Base-by-base conservation (phyloP, 495 filamentous ascomycete genomes). In the Xylaria castorea region DNA sequence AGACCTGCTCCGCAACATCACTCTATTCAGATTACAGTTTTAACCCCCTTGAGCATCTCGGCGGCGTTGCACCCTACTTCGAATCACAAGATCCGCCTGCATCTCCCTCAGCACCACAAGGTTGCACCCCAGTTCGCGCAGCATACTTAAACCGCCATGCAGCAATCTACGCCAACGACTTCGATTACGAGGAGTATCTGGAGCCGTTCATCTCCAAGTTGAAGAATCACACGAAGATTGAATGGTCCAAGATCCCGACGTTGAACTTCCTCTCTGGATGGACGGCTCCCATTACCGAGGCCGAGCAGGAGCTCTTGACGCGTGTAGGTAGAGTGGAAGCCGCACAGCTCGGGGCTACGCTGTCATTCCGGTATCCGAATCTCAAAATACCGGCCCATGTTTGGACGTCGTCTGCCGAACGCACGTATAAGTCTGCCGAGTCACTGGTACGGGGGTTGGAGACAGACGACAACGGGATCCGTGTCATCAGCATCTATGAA, bases 81-180 rank as follows among this genome's bases (percentile, higher is more conserved):
- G 84, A 87, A 74, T 80, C 83, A 18, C 77, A 79, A 62, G 84
- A 85, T 64, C 84, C 84, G 42, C 81, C 82, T 22, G 72, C 79
- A 6, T 81, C 79, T 1, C 80, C 81, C 11, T 66, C 75, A 11
- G 18, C 78, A 38, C 80, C 81, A 6, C 79, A 83, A 75, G 84
- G 85, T 48, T 87, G 84, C 75, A 81, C 77, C 14, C 75, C 82
- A 12, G 78, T 77, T 4, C 74, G 77, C 32, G 85, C 82, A 2
- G 80, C 83, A 6, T 87, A 86, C 71, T 79, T 87, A 16, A 75
- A 80, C 18, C 83, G 85, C 9, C 85, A 86, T 73, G 83, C 85
- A 0, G 85, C 85, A 32, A 87, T 87, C 71, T 85, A 83, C 71
- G 81, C 82, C 70, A 87, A 86, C 57, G 84, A 85, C 73, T 85